A percentile compares a stretch with the other conserved stretches of the same genome.
phyloP scores from a whole-genome alignment of 2,329 filamentous ascomycete genomes.

The Alternaria sp. region DNA sequence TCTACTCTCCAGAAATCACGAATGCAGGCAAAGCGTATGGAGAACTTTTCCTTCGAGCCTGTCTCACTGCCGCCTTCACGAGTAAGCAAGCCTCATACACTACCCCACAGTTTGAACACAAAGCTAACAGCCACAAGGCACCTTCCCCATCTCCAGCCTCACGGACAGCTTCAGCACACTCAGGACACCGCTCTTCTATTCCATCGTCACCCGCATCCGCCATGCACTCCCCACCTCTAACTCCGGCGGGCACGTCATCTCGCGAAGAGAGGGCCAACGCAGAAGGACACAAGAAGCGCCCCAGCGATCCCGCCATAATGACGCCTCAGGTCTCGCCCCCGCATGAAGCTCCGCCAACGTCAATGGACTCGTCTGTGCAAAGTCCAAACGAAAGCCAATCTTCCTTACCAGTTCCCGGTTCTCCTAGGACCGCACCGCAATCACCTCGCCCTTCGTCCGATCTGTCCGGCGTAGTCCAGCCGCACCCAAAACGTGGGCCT shows the following conservation, averaged over 20 bases:
- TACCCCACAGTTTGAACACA: constrained; percentile 2
- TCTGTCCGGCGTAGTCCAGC: constrained; percentile 50
- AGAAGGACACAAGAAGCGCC: constrained; percentile 45
- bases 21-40: constrained; percentile 82
- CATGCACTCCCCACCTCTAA: constrained; percentile 87
- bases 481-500: constrained; percentile 57
- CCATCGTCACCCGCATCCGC: constrained; percentile 71
- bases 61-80: constrained; percentile 85
- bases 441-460: constrained; percentile 54
- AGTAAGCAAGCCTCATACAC: constrained; percentile 61
- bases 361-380: constrained; percentile 40
- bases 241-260: constrained; percentile 77
- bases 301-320: constrained; percentile 58
- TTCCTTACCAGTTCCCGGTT: constrained; percentile 33
- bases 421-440: constrained; percentile 39
- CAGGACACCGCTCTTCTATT: constrained; percentile 54
- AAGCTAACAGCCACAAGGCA: constrained; percentile 47
- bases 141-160: constrained; percentile 55
- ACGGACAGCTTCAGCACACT: constrained; percentile 60
- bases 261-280: constrained; percentile 55
- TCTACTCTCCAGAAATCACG: constrained; percentile 74
- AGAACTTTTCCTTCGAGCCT: constrained; percentile 87
- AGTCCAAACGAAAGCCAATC: constrained; percentile 24
- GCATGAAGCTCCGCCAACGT: constrained; percentile 60
- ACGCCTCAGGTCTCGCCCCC: constrained; percentile 63